Conservation (phyloP, 495 filamentous ascomycete genomes). For the Stereocaulon alpinum region DNA sequence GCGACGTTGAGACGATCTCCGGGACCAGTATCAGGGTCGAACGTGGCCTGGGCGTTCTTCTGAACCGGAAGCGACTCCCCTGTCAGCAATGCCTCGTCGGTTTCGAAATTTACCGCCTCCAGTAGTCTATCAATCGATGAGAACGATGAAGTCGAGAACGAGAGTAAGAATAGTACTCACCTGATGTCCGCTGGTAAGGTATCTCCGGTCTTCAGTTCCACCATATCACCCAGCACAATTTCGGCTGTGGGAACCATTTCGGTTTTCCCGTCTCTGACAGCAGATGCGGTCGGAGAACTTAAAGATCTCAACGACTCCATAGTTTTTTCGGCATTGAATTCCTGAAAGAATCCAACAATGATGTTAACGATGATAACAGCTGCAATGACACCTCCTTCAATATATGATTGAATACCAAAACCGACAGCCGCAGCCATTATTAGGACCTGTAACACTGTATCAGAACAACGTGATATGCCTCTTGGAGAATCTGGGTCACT, state of each 20-base stretch:
- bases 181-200: slow-evolving; percentile 61
- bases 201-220: slow-evolving; percentile 58
- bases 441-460: slow-evolving; percentile 46
- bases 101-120: slow-evolving; percentile 69
- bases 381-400: slow-evolving; percentile 75
- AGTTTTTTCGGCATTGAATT: slow-evolving; percentile 77
- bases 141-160: no score
- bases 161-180: no score
- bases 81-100: slow-evolving; percentile 60
- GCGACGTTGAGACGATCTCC: slow-evolving; percentile 61
- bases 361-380: slow-evolving; percentile 77
- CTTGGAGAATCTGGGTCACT: slow-evolving; percentile 24
- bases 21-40: slow-evolving; percentile 24
- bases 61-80: slow-evolving; percentile 59
- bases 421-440: slow-evolving; percentile 76
- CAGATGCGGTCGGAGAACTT: slow-evolving; percentile 68
- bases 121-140: slow-evolving; percentile 33
- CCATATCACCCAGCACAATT: slow-evolving; percentile 72
- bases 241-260: slow-evolving; percentile 57
- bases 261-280: slow-evolving; percentile 59
- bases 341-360: slow-evolving; percentile 68
- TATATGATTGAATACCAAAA: slow-evolving; percentile 67
- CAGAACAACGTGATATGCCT: no score
- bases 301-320: slow-evolving; percentile 71
- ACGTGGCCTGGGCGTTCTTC: slow-evolving; percentile 30